A percentile compares a stretch with the other conserved stretches of the same genome.
These are phyloP conservation scores for Rubroboletus satanas DNA, from an alignment of 768 basidiomycete species.

Conservation along the genomic window DNA sequence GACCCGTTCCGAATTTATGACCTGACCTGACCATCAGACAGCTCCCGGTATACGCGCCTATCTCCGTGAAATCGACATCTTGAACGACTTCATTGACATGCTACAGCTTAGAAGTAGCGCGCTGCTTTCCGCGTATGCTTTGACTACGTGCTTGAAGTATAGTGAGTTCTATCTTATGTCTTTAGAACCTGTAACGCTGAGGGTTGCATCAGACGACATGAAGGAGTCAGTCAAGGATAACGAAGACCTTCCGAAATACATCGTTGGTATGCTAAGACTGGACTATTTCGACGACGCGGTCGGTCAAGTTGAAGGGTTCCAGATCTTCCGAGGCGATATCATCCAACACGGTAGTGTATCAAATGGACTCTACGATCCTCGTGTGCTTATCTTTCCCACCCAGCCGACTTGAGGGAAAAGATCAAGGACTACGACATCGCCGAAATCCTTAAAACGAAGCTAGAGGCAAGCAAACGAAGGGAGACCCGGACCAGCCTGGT, in stretches of 20 bases:
- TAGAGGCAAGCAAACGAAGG: neutral
- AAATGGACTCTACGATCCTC: no score
- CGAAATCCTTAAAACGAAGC: neutral
- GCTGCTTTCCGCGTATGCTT: neutral
- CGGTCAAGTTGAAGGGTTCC: constrained; percentile 3
- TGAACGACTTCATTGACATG: neutral
- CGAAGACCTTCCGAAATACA: neutral
- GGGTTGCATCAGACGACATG: neutral
- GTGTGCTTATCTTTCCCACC: neutral
- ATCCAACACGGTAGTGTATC: constrained; percentile 2
- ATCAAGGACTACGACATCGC: neutral
- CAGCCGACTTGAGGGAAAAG: constrained; percentile 2
- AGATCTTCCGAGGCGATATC: neutral
- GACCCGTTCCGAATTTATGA: neutral
- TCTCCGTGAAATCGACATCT: neutral
- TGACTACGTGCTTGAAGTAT: neutral
- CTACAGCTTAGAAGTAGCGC: neutral
- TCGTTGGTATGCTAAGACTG: constrained; percentile 1
- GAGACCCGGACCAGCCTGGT: neutral
- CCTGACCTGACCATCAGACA: neutral
- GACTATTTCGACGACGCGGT: constrained; percentile 5
- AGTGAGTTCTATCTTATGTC: neutral
- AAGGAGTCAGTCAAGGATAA: neutral
- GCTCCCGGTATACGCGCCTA: neutral
- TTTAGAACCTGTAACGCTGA: neutral